Base-by-base conservation (phyloP, 148 eudicot genomes). In the Tetragonia tetragonoides region DNA sequence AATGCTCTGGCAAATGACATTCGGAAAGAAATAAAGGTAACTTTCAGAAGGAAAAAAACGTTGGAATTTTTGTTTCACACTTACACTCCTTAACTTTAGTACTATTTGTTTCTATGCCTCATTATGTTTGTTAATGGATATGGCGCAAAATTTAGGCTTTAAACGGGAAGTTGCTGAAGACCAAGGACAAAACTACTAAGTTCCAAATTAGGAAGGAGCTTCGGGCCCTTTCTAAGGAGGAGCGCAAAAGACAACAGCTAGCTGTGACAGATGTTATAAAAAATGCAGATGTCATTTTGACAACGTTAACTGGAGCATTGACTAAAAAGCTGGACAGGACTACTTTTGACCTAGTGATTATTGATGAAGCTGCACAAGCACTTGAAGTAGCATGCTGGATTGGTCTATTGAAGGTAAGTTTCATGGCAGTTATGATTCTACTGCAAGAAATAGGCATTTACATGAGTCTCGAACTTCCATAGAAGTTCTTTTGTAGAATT, bases 311-410 rank as follows among this genome's bases (percentile, higher is more conserved):
- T 70, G 98, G 99, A 77, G 95, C 92, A 65, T 86, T 90, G 78
- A 38, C 99, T 56, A 83, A 70, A 66, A 95, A 88, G 79, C 83
- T 95, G 83, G 94, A 95, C 63, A 79, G 84, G 59, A 85, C 78
- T 78, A 86, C 94, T 14, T 95, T 91, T 83, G 99, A 92, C 81
- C 76, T 95, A 77, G 97, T 95, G 73, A 89, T 95, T 42, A 95
- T 95, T 76, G 99, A 95, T 81, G 99, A 95, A 90, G 99, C 99
- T 85, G 99, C 99, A 66, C 99, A 95, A 80, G 99, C 99, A 56
- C 93, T 95, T 76, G 98, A 95, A 84, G 81, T 95, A 80, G 95
- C 97, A 67, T 95, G 97, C 86, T 95, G 98, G 98, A 95, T 95
- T 78, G 98, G 97, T 79, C 87, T 95, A 47, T 75, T 95, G 54